Evolutionary conservation across 345 rosid species (phyloP), one percentile per base, ranked within the genome.

Genomic region (Lagerstroemia speciosa): DNA sequence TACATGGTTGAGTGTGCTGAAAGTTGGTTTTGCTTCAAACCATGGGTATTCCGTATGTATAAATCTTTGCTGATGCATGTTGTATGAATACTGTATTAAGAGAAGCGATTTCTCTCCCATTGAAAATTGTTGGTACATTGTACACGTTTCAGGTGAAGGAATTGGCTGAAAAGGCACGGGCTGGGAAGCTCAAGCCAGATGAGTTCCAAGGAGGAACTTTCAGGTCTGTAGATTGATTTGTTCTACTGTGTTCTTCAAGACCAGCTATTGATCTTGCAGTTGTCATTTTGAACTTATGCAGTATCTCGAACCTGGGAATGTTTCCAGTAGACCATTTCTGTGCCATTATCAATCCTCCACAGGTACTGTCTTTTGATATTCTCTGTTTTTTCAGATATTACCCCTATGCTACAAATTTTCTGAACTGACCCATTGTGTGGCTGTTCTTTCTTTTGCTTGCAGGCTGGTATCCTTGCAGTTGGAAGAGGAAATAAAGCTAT

Each of bases 241-340:
- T 31, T 34, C 43, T 31, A 6, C 26, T 31, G 30, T 64, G 67
- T 38, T 26, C 43, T 19, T 32, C 19, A 30, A 16, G 41, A 22
- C 53, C 2, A 1, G 61, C 31, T 22, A 32, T 37, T 43, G 8
- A 26, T 37, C 40, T 65, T 22, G 34, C 30, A 36, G 27, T 62
- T 31, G 58, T 8, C 45, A 62, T 10, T 67, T 48, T n/a, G 74
- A 38, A 67, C 37, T 81, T 77, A 36, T 83, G 81, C 87, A 94
- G 99, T 86, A 91, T 94, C 83, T 94, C 99, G 69, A 94, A 94
- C 80, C 86, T 94, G 24, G 99, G 99, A 79, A 94, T 94, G 99
- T 94, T 84, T 84, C 99, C 97, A 8, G 92, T 94, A 66, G 95
- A 91, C 79, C 80, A 84, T n/a, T 94, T 94, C 75, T 82, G 88